Conservation (phyloP, 371 early-diverging fungal genomes). For the Circinella umbellata region DNA sequence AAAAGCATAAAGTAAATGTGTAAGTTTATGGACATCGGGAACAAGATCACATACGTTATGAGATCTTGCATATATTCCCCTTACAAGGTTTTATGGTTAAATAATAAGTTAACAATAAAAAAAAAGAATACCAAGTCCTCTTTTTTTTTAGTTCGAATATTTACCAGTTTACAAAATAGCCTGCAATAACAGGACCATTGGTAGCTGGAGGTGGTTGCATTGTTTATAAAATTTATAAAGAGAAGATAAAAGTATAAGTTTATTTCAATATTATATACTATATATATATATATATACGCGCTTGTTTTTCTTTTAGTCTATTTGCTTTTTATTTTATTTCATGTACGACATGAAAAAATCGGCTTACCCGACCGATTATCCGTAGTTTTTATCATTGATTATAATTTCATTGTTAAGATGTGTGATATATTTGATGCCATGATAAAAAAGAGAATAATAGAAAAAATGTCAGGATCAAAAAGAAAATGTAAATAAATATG, state of each 20-base stretch:
- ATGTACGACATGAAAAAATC: no score
- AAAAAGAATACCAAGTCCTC: neutral
- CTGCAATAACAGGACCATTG: constrained; percentile 39
- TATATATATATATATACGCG: neutral
- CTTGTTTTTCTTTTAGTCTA: neutral
- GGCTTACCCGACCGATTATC: no score
- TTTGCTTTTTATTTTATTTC: no score
- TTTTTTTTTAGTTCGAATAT: neutral
- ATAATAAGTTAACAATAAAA: neutral
- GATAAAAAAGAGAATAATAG: no score
- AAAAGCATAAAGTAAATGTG: constrained; percentile 90
- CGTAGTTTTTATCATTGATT: no score
- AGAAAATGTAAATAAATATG: no score
- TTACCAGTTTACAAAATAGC: constrained; percentile 42
- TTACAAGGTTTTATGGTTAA: constrained; percentile 7
- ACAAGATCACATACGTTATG: constrained; percentile 70
- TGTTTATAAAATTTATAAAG: neutral
- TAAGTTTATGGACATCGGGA: constrained; percentile 61
- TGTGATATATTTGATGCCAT: no score
- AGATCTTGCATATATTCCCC: constrained; percentile 79
- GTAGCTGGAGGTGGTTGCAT: constrained; percentile 32
- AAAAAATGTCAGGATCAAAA: no score
- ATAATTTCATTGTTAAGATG: no score
- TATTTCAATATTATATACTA: neutral
- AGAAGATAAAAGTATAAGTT: constrained; percentile 5